Conservation (phyloP, 345 rosid genomes). For the Pistacia integerrima region DNA sequence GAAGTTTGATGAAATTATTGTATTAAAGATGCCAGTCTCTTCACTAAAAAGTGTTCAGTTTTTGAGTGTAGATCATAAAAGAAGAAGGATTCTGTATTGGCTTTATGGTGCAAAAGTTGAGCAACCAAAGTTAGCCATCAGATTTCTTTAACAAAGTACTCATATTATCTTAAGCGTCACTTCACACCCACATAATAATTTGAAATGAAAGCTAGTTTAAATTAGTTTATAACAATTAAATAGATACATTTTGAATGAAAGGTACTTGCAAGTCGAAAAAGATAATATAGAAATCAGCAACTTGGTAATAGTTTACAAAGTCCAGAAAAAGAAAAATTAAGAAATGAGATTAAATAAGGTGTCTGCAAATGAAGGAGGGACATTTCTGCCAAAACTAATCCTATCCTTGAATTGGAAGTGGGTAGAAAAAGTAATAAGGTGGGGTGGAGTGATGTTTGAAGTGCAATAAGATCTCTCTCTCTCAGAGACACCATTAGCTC, state of each 20-base stretch:
- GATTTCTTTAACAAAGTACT: background rate
- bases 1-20: background rate
- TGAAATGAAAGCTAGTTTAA: no score
- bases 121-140: background rate
- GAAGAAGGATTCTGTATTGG: background rate
- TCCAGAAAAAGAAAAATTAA: background rate
- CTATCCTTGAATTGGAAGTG: background rate
- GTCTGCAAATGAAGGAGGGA: background rate
- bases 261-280: no score
- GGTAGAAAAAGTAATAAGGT: background rate
- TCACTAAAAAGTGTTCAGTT: background rate
- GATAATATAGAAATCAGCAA: no score
- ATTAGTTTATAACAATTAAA: no score
- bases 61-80: background rate
- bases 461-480: background rate
- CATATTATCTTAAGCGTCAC: conserved; percentile 16
- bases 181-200: background rate
- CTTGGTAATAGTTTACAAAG: no score
- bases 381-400: background rate
- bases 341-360: background rate
- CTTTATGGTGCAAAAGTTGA: conserved; percentile 13
- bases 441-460: background rate
- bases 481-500: background rate
- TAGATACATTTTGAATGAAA: no score
- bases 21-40: background rate